Conservation (phyloP, 148 eudicot species). For the Cornus controversa region DNA sequence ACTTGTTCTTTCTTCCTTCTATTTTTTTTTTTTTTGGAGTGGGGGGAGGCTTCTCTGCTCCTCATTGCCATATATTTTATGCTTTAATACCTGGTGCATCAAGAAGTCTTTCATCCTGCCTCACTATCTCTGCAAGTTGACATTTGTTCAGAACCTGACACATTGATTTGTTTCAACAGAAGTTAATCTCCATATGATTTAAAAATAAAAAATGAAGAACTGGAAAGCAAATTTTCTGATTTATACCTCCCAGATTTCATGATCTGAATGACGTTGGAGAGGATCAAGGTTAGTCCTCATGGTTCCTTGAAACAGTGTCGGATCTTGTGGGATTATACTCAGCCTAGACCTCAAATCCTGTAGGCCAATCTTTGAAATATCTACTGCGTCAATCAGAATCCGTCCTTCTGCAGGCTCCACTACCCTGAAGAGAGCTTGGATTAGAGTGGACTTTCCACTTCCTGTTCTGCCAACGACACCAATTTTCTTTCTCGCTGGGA, state of each 20-base stretch:
- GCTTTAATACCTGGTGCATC: conserved; percentile 68
- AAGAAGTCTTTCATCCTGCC: conserved; percentile 61
- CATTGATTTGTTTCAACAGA: neutral
- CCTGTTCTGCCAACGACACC: conserved; percentile 93
- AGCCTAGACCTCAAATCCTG: conserved; percentile 77
- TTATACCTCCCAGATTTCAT: conserved; percentile 80
- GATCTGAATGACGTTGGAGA: conserved; percentile 58
- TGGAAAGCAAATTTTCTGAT: neutral
- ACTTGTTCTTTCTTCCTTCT: neutral
- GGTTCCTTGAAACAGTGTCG: conserved; percentile 84
- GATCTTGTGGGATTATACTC: conserved; percentile 95
- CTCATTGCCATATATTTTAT: neutral
- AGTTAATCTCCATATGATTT: conserved; percentile 6
- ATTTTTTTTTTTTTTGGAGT: neutral
- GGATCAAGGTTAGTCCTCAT: conserved; percentile 85
- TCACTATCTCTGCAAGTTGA: conserved; percentile 54
- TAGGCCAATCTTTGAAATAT: conserved; percentile 66
- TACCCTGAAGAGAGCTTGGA: conserved; percentile 90
- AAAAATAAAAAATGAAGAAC: neutral
- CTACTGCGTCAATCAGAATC: conserved; percentile 74
- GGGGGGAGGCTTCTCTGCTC: neutral
- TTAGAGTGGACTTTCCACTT: conserved; percentile 90
- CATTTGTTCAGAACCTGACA: conserved; percentile 71
- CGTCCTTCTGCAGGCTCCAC: conserved; percentile 74
- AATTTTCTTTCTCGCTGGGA: conserved; percentile 66